These are phyloP conservation scores for Corchorus olitorius DNA, from an alignment of 345 rosid species.

Conservation along the genomic window DNA sequence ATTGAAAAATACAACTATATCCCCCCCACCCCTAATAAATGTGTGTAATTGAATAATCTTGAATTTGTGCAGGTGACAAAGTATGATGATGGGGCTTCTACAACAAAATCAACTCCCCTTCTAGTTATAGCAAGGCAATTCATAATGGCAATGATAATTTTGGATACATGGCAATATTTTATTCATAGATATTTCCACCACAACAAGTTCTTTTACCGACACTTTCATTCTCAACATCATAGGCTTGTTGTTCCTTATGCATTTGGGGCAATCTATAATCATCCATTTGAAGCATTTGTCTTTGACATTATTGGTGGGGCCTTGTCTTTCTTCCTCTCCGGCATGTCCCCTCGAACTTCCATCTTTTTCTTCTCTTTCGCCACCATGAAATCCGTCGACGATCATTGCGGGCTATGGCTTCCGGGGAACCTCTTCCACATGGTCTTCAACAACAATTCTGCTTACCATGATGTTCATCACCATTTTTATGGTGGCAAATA, in stretches of 20 bases:
- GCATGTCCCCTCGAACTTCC: slow-evolving; percentile 78
- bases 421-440: slow-evolving; percentile 80
- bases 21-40: too few relatives aligned
- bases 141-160: slow-evolving; percentile 60
- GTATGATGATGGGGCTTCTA: slow-evolving; percentile 38
- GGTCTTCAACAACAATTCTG: slow-evolving; percentile 76
- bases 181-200: slow-evolving; percentile 84
- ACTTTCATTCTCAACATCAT: slow-evolving; percentile 79
- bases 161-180: slow-evolving; percentile 84
- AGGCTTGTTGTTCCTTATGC: slow-evolving; percentile 80
- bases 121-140: slow-evolving; percentile 63
- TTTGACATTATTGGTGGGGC: slow-evolving; percentile 82
- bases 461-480: slow-evolving; percentile 81
- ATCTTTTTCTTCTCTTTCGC: slow-evolving; percentile 84
- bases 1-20: too few relatives aligned
- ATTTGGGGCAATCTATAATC: slow-evolving; percentile 77
- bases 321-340: slow-evolving; percentile 68
- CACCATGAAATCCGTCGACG: slow-evolving; percentile 79
- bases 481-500: slow-evolving; percentile 73
- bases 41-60: too few relatives aligned
- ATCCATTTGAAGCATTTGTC: slow-evolving; percentile 77
- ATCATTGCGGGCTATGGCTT: slow-evolving; percentile 82
- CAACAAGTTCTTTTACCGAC: slow-evolving; percentile 77
- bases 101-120: slow-evolving; percentile 39
- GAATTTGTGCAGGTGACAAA: slow-evolving; percentile 61